Evolutionary conservation across 768 basidiomycete genomes (phyloP).

Genomic region (Pleurotus salmoneostramineus): DNA sequence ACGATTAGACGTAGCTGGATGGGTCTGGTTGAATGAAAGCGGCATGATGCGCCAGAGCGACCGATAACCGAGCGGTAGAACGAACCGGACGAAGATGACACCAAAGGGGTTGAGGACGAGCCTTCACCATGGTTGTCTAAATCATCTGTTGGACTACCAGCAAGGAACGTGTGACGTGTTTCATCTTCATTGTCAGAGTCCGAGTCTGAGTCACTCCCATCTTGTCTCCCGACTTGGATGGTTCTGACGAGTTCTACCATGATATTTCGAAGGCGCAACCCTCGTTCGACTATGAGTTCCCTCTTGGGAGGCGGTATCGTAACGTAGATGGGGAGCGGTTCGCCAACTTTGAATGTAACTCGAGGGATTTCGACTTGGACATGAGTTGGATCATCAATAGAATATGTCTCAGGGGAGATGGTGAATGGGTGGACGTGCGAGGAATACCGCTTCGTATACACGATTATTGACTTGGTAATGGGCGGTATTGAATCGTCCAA

Average conservation of each 20-base stretch:
- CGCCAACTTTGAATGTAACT: constrained; percentile 65
- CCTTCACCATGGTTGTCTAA: constrained; percentile 18
- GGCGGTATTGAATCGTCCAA: constrained; percentile 29
- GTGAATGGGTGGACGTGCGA: constrained; percentile 56
- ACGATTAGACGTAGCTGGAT: constrained; percentile 80
- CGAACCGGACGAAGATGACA: constrained; percentile 35
- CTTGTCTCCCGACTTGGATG: constrained; percentile 50
- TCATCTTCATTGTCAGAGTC: constrained; percentile 20
- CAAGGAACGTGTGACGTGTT: too few relatives aligned
- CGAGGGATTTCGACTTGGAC: constrained; percentile 72
- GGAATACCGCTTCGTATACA: constrained; percentile 74
- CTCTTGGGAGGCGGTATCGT: constrained; percentile 73
- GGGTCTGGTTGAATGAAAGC: constrained; percentile 75
- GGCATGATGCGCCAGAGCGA: constrained; percentile 87
- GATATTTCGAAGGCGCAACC: constrained; percentile 75
- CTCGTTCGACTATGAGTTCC: constrained; percentile 64
- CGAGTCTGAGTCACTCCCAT: constrained; percentile 26
- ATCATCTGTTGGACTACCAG: constrained; percentile 8
- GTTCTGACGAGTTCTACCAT: constrained; percentile 73
- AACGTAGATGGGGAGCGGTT: constrained; percentile 75
- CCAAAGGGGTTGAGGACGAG: constrained; percentile 34
- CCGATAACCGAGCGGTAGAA: constrained; percentile 59
- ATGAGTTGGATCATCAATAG: constrained; percentile 57
- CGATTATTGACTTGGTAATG: constrained; percentile 53
- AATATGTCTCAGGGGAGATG: constrained; percentile 55